Base-by-base conservation (phyloP, 495 filamentous ascomycete species). In the Penicillium diatomitis region DNA sequence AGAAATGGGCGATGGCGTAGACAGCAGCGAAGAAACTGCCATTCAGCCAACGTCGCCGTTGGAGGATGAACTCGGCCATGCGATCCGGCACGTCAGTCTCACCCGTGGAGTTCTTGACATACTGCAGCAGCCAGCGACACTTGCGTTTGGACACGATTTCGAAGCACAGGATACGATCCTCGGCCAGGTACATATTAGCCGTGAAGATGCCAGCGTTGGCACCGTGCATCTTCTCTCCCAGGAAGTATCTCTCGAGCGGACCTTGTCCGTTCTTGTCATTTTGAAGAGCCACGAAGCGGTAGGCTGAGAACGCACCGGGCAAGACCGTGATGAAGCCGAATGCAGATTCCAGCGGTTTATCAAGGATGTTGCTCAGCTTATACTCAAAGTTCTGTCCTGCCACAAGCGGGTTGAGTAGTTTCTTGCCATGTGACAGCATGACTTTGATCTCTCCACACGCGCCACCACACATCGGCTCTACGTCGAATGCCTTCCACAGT, bases 331-430 rank as follows among this genome's bases (percentile, higher is more conserved):
- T 97, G 68, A 97, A 99, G 9, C 94, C 94, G 58, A 99, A 99
- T 0, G 92, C 87, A 32, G 91, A 96, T 63, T 99, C 94, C 28
- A 99, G 72, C 2, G 94, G 94, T 64, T 99, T 99, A 63, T 99
- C 94, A 20, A 99, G 80, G 60, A 99, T 99, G 65, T 99, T 99
- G 67, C 88, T 95, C 80, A 99, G 94, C 75, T 99, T 99, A 74
- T 99, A 99, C 73, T 99, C 94, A 60, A 99, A 99, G 59, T 99
- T 99, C 66, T 99, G 94, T 4, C 89, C 88, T 3, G 94, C 94
- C 8, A 99, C 87, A 11, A 99, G 76, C 0, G 94, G 94, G 54
- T 97, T 99, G 53, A 96, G 54, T 44, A 98, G 74, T 57, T 94
- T 88, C 70, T 85, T 95, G 51, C 88, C 88, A 48, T 84, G 84